A percentile compares a stretch with the other conserved stretches of the same genome.
phyloP scores from a whole-genome alignment of 2,329 filamentous ascomycete species.

The Colletotrichum lini region DNA sequence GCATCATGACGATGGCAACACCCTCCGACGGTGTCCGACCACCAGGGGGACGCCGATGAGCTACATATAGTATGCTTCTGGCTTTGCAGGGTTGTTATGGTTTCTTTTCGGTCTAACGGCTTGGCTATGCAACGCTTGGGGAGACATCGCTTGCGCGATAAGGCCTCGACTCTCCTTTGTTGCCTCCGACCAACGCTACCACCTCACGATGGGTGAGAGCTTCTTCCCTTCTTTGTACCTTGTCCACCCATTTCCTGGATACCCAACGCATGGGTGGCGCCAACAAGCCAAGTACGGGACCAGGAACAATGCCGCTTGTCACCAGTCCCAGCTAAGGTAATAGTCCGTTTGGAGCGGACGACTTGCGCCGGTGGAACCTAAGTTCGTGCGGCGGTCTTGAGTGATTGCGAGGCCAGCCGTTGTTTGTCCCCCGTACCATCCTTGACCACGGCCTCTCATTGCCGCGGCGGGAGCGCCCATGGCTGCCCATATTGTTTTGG shows the following conservation, averaged over 20 bases:
- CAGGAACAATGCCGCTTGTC: conserved; percentile 37
- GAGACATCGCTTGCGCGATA: conserved; percentile 29
- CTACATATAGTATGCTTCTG: conserved; percentile 5
- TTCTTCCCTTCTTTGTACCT: conserved; percentile 29
- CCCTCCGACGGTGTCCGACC: background rate
- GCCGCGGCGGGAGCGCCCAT: conserved; percentile 28
- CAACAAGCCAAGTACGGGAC: conserved; percentile 20
- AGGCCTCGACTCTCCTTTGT: conserved; percentile 34
- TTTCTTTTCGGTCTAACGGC: conserved; percentile 35
- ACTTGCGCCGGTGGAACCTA: conserved; percentile 28
- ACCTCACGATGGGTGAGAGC: conserved; percentile 30
- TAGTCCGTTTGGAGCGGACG: conserved; percentile 29
- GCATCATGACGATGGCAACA: conserved; percentile 12
- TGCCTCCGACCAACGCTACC: conserved; percentile 21
- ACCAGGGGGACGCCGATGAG: conserved; percentile 13
- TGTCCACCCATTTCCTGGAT: conserved; percentile 18
- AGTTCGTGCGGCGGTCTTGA: conserved; percentile 18
- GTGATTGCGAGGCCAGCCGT: conserved; percentile 18
- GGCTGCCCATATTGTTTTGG: conserved; percentile 21
- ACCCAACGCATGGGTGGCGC: conserved; percentile 38
- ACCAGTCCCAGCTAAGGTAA: conserved; percentile 31
- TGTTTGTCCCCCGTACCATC: conserved; percentile 20
- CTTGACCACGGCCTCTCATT: conserved; percentile 18
- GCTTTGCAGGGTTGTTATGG: conserved; percentile 24
- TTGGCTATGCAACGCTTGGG: conserved; percentile 40